Evolutionary conservation across 139 green algal species (phyloP).

Genomic region (Coelastrella sp.): DNA sequence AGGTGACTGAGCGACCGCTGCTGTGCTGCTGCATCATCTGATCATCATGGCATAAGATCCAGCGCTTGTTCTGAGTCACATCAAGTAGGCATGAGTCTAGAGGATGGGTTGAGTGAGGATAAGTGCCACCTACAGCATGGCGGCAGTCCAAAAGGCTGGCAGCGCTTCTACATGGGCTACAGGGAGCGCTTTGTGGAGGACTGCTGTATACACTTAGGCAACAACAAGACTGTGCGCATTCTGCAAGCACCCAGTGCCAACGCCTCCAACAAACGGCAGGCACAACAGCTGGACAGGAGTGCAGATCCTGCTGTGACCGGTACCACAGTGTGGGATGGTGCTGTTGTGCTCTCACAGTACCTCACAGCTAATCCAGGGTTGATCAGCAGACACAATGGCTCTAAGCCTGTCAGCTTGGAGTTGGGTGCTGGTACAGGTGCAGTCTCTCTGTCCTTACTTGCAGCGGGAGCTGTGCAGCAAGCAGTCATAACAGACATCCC

Average conservation of each 20-base stretch:
- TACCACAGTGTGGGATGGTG: constrained; percentile 51
- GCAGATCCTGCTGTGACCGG: constrained; percentile 62
- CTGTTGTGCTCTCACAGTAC: constrained; percentile 58
- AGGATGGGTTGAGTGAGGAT: too few relatives aligned
- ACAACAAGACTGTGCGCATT: constrained; percentile 33
- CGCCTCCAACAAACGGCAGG: not conserved
- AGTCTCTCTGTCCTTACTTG: constrained; percentile 46
- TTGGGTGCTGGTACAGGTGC: constrained; percentile 48
- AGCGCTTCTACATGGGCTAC: constrained; percentile 59
- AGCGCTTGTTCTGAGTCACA: too few relatives aligned
- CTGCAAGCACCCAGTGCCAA: constrained; percentile 54
- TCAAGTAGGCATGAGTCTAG: too few relatives aligned
- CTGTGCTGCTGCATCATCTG: too few relatives aligned
- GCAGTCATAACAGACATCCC: constrained; percentile 44
- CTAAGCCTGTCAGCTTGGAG: constrained; percentile 24
- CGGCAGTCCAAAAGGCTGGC: constrained; percentile 51
- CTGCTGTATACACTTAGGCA: constrained; percentile 53
- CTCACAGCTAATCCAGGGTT: constrained; percentile 24
- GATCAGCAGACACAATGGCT: not conserved
- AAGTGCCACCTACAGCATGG: not conserved
- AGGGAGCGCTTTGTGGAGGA: constrained; percentile 61
- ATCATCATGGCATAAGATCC: too few relatives aligned
- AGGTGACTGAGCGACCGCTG: too few relatives aligned
- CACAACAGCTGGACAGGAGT: constrained; percentile 46
- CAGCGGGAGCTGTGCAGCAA: not conserved